These are phyloP conservation scores for Alternaria triticina DNA, from an alignment of 2,329 filamentous ascomycete genomes.

Conservation along the genomic window DNA sequence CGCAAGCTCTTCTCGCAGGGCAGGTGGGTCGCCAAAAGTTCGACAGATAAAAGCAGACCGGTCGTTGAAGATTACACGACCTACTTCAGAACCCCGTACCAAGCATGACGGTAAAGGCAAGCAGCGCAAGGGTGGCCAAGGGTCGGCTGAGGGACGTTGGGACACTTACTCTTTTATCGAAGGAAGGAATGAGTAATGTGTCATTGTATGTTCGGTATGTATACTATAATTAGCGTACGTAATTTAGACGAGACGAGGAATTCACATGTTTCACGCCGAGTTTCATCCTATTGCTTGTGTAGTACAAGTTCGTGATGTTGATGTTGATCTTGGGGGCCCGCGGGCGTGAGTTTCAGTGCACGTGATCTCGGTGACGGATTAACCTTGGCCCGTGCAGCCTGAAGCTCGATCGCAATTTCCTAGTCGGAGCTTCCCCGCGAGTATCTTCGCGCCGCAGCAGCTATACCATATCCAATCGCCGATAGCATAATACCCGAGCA, in stretches of 20 bases:
- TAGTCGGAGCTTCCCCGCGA: conserved; percentile 29
- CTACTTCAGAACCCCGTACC: neutral
- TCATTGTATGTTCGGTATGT: neutral
- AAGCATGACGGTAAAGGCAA: neutral
- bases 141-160: neutral
- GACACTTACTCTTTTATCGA: conserved; percentile 1
- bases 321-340: neutral
- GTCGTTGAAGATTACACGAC: neutral
- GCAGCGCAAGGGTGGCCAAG: neutral
- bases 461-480: neutral
- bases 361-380: conserved; percentile 20
- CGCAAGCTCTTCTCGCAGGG: neutral
- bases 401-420: conserved; percentile 32
- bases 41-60: neutral
- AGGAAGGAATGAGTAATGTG: neutral
- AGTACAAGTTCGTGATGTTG: neutral
- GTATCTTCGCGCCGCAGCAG: conserved; percentile 21
- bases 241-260: neutral
- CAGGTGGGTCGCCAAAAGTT: neutral
- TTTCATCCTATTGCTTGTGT: neutral
- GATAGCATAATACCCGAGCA: neutral
- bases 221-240: neutral
- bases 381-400: conserved; percentile 24
- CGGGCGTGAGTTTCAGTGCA: neutral
- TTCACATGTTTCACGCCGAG: too few species aligned